A percentile compares a stretch with the other conserved stretches of the same genome.
phyloP scores from a whole-genome alignment of 306 rosid species.

The Inga leiocalycina region DNA sequence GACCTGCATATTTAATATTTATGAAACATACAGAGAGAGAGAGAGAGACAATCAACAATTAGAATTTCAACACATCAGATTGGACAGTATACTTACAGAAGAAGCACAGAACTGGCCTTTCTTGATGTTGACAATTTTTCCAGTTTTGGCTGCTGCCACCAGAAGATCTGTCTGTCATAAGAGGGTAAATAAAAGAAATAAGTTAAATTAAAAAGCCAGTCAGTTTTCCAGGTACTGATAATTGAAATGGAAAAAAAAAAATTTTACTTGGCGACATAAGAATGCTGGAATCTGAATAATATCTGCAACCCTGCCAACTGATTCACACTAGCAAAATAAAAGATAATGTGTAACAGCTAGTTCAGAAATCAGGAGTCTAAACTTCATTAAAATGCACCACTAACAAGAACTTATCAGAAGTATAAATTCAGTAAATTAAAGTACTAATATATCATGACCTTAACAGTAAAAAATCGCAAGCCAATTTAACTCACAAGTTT shows the following conservation, averaged over 20 bases:
- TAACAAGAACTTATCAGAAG: neutral
- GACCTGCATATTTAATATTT: constrained; percentile 56
- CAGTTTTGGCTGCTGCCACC: constrained; percentile 96
- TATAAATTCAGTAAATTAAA: constrained; percentile 19
- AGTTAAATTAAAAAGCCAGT: constrained; percentile 15
- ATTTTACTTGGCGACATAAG: constrained; percentile 81
- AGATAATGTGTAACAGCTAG: constrained; percentile 16
- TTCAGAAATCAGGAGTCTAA: constrained; percentile 26
- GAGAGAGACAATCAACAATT: constrained; percentile 4
- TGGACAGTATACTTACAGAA: constrained; percentile 66
- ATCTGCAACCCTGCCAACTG: constrained; percentile 94
- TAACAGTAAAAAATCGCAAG: constrained; percentile 2
- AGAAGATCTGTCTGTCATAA: constrained; percentile 93
- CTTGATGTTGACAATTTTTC: constrained; percentile 83
- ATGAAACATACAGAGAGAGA: constrained; percentile 22
- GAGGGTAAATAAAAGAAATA: constrained; percentile 41
- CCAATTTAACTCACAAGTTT: constrained; percentile 12
- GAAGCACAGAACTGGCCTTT: constrained; percentile 99
- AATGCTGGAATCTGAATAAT: constrained; percentile 98
- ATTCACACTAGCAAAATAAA: constrained; percentile 69
- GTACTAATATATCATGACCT: constrained; percentile 8
- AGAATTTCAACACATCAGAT: constrained; percentile 26
- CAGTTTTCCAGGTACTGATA: constrained; percentile 14
- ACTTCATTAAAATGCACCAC: neutral
- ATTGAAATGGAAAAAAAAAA: neutral